Base-by-base conservation (phyloP, 257 asterid species). In the Fraxinus americana region DNA sequence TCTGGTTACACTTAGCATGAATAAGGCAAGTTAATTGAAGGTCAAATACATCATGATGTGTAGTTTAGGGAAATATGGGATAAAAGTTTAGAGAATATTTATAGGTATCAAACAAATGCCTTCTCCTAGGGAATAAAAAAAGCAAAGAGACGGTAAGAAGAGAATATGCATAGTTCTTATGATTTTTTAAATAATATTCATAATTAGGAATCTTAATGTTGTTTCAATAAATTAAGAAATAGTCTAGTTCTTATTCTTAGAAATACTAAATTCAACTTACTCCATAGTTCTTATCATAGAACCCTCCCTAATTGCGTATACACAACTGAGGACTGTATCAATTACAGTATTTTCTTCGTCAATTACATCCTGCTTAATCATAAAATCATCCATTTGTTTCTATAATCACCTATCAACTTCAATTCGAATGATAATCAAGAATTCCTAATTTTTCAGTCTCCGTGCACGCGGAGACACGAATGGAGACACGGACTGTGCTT, bases 211-310 rank as follows among this genome's bases (percentile, higher is more conserved):
- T 57, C 50, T 17, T 29, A 21, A 69, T 1, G 23, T 68, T 52
- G 70, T 36, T 67, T 77, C 41, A 73, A 79, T 8, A 68, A 8
- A 50, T 27, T 14, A 59, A n/a, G 17, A 16, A 59, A 38, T 38
- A 4, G 71, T 23, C 23, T 7, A 67, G n/a, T 8, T 13, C 35
- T 13, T 30, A 67, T 52, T n/a, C 72, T n/a, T 43, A 39, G 65
- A 5, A 65, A 73, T 50, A n/a, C 72, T 69, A 4, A 48, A 77
- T 77, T 80, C 87, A 81, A 78, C 85, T 67, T 75, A 66, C 69
- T 66, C 76, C 48, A 12, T 41, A 27, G 75, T 68, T 80, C 45
- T n/a, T 79, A 39, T 38, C 73, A 72, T 63, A 73, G 7, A 19
- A 39, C 74, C 74, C 16, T 21, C 52, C 74, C 21, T 21, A 16